Percentiles rank a stretch among this genome's conserved stretches.
These are phyloP conservation scores for Hirsutella thompsonii DNA, from an alignment of 2,329 filamentous ascomycete species.

Conservation along the genomic window DNA sequence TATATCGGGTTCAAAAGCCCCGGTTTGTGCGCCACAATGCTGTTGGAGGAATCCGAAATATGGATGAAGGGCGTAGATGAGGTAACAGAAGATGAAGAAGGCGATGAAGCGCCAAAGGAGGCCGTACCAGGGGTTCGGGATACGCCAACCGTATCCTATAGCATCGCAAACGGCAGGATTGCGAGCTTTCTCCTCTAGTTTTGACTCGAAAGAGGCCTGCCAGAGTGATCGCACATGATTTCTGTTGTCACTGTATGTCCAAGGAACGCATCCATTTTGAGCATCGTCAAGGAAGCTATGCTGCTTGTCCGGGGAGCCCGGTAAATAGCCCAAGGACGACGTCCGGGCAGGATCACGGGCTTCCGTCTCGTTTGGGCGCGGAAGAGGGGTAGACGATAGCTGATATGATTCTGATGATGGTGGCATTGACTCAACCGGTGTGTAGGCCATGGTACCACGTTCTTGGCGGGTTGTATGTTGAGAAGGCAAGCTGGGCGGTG, in stretches of 20 bases:
- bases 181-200: slow-evolving; percentile 9
- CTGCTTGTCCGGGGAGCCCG: neutral
- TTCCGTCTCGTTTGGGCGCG: no score
- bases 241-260: neutral
- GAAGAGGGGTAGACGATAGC: no score
- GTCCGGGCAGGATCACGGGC: no score
- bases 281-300: neutral
- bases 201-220: slow-evolving; percentile 7
- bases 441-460: neutral
- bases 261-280: neutral
- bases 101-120: slow-evolving; percentile 3
- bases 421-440: no score
- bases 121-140: neutral
- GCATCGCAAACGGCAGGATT: slow-evolving; percentile 6
- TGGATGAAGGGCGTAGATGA: slow-evolving; percentile 5
- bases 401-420: no score
- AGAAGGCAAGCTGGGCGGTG: neutral
- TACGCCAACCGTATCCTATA: slow-evolving; percentile 8
- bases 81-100: slow-evolving; percentile 5
- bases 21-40: neutral
- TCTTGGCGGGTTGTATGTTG: neutral
- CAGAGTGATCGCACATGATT: neutral
- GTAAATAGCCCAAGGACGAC: neutral
- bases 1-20: neutral
- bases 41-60: slow-evolving; percentile 3